Evolutionary conservation across 495 filamentous ascomycete genomes (phyloP).

Genomic region (Extremus antarcticus): DNA sequence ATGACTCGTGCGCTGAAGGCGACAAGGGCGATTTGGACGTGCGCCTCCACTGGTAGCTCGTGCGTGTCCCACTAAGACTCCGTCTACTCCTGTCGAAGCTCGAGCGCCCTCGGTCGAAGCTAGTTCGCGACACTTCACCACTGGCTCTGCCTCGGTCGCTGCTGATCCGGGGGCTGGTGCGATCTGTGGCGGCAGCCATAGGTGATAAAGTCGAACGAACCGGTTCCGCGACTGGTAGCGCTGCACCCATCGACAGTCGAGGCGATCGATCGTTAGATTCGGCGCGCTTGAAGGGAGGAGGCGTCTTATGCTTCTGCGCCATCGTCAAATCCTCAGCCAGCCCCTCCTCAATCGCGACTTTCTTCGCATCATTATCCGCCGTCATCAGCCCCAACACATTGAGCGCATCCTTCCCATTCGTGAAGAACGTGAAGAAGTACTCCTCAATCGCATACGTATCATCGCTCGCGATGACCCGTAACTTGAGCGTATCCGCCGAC

Average conservation of each 20-base stretch:
- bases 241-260: background rate
- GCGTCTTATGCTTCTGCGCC: background rate
- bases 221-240: background rate
- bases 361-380: constrained; percentile 39
- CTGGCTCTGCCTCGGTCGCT: constrained; percentile 28
- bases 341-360: background rate
- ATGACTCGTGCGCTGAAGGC: constrained; percentile 65
- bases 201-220: constrained; percentile 10
- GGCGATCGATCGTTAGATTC: constrained; percentile 1
- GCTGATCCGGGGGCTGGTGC: constrained; percentile 37
- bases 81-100: constrained; percentile 30
- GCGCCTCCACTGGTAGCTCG: background rate
- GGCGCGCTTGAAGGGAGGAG: background rate
- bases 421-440: constrained; percentile 97
- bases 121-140: constrained; percentile 26
- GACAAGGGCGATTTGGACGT: constrained; percentile 37
- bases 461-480: constrained; percentile 80
- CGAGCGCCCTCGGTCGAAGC: constrained; percentile 24
- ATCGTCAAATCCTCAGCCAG: background rate
- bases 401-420: constrained; percentile 73
- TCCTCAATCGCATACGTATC: constrained; percentile 94
- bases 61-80: constrained; percentile 38
- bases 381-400: constrained; percentile 65
- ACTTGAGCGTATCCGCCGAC: constrained; percentile 87
- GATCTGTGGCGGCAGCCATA: constrained; percentile 6